Percentiles rank a stretch among this genome's conserved stretches.
Evolutionary conservation across 2,329 filamentous ascomycete species (phyloP).

Genomic region (Cladophialophora exuberans): DNA sequence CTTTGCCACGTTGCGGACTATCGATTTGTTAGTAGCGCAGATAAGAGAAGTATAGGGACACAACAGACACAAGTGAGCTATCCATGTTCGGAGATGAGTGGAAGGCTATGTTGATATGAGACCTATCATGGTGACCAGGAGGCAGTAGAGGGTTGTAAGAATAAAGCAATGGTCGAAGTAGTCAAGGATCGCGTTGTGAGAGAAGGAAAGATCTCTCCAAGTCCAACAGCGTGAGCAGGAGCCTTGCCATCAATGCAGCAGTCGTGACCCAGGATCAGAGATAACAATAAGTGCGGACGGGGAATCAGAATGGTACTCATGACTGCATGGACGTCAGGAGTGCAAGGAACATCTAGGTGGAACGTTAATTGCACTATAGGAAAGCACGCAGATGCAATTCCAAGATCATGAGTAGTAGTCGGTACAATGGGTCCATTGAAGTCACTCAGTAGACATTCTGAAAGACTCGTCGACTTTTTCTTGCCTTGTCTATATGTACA

Average conservation of each 20-base stretch:
- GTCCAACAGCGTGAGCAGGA: not conserved
- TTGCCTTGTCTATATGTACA: conserved; percentile 41
- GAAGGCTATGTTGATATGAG: conserved; percentile 13
- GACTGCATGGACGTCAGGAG: too few species aligned
- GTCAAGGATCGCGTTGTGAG: not conserved
- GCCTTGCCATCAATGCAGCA: not conserved
- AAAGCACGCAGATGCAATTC: too few species aligned
- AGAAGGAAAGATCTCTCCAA: conserved; percentile 10
- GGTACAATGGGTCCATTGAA: too few species aligned
- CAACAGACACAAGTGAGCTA: conserved; percentile 21
- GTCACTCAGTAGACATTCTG: not conserved
- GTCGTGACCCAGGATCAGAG: not conserved
- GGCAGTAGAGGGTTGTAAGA: not conserved
- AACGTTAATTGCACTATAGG: too few species aligned
- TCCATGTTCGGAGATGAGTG: conserved; percentile 24
- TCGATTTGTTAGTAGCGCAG: conserved; percentile 5
- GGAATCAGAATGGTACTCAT: not conserved
- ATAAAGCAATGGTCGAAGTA: not conserved
- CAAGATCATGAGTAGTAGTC: too few species aligned
- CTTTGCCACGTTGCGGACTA: conserved; percentile 29
- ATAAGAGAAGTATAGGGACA: conserved; percentile 3
- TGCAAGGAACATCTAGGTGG: too few species aligned
- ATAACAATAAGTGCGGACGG: not conserved
- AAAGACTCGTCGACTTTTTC: conserved; percentile 11
- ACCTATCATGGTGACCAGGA: conserved; percentile 14